These are phyloP conservation scores for Candida tetrigidarum DNA, from an alignment of 1,139 yeast species.

Conservation along the genomic window DNA sequence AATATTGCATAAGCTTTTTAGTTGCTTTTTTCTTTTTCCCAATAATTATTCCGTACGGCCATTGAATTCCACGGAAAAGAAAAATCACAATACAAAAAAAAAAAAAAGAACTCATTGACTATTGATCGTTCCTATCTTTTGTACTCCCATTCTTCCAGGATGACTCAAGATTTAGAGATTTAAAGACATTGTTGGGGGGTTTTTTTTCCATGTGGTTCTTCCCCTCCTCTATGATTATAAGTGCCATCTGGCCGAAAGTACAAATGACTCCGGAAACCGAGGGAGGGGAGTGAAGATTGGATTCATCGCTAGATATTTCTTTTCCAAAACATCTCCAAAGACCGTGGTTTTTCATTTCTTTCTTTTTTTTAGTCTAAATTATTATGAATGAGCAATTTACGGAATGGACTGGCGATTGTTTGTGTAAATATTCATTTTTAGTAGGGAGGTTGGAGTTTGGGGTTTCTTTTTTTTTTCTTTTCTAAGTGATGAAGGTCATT, in stretches of 20 bases:
- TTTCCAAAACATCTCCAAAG: too few species aligned
- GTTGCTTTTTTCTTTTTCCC: neutral
- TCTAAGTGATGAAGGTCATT: too few species aligned
- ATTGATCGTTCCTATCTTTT: too few species aligned
- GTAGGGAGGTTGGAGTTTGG: too few species aligned
- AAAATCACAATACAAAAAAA: neutral
- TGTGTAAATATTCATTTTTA: neutral
- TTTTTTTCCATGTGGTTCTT: neutral
- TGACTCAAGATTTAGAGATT: neutral
- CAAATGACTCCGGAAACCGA: neutral
- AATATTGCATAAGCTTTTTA: neutral
- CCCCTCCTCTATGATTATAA: neutral
- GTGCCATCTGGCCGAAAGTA: neutral
- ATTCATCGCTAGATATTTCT: too few species aligned
- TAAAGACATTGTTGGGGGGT: too few species aligned
- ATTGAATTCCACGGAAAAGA: neutral
- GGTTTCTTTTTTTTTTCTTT: too few species aligned
- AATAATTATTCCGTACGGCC: constrained; percentile 2
- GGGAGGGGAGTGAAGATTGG: neutral
- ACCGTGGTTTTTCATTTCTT: neutral
- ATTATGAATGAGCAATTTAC: neutral
- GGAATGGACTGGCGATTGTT: neutral
- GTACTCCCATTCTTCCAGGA: neutral
- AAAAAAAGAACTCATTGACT: too few species aligned
- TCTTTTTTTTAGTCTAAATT: neutral